These are phyloP conservation scores for Corymbia calophylla DNA, from an alignment of 441 rosid genomes.

Conservation along the genomic window DNA sequence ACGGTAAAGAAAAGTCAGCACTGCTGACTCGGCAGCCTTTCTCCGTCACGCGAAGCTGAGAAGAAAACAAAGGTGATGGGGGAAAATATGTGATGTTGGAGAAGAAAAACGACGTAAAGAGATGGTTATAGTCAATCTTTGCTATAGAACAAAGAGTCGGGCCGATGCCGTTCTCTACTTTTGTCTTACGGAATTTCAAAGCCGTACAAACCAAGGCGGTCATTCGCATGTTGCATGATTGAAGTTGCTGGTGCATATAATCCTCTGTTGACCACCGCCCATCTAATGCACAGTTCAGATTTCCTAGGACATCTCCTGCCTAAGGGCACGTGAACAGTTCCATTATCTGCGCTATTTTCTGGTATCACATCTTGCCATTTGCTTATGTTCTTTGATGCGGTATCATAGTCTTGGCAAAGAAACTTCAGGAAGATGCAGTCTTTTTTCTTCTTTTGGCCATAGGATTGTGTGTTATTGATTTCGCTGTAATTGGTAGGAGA, in stretches of 20 bases:
- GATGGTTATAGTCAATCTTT: background rate
- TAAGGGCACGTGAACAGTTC: background rate
- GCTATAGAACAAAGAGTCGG: background rate
- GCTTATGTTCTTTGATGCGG: background rate
- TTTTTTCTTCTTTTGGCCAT: background rate
- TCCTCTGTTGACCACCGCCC: background rate
- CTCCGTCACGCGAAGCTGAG: background rate
- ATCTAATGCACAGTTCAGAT: background rate
- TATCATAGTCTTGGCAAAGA: background rate
- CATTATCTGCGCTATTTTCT: background rate
- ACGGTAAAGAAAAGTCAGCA: background rate
- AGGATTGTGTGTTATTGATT: background rate
- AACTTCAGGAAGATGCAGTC: background rate
- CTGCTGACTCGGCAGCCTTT: background rate
- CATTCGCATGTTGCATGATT: background rate
- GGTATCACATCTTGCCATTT: background rate
- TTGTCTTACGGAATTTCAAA: background rate
- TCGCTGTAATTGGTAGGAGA: background rate
- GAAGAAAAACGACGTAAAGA: background rate
- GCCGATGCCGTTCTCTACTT: background rate
- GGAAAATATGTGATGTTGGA: background rate
- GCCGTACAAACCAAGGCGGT: background rate
- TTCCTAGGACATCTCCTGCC: background rate
- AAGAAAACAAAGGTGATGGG: background rate
- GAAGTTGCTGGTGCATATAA: background rate